Evolutionary conservation across 306 rosid genomes (phyloP).

Genomic region (Elaeagnus macrophylla): DNA sequence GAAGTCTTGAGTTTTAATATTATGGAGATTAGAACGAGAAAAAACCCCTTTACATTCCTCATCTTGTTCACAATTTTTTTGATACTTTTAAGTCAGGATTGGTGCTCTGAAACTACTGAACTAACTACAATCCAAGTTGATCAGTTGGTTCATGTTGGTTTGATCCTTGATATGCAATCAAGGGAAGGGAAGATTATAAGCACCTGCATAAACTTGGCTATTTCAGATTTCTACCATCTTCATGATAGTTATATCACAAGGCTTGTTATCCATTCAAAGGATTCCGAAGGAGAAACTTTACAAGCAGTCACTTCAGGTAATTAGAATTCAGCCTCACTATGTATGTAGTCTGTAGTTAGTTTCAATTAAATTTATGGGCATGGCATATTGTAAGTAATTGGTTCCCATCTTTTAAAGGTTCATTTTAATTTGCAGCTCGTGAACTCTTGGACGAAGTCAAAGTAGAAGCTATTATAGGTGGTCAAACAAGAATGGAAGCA

Average conservation of each 20-base stretch:
- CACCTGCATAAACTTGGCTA: constrained; percentile 3
- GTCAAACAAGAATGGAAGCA: constrained; percentile 17
- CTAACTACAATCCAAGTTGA: neutral
- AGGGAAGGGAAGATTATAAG: constrained; percentile 12
- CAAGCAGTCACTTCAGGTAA: constrained; percentile 5
- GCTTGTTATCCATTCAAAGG: constrained; percentile 3
- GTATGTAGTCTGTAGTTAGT: too few species aligned
- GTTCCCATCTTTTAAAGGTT: neutral
- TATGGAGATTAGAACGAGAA: too few species aligned
- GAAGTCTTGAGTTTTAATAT: too few species aligned
- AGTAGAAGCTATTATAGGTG: constrained; percentile 16
- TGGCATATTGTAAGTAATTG: too few species aligned
- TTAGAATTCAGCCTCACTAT: neutral
- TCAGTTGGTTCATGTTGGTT: constrained; percentile 1
- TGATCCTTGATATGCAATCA: constrained; percentile 11
- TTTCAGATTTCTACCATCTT: constrained; percentile 13
- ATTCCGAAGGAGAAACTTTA: constrained; percentile 13
- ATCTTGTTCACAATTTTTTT: too few species aligned
- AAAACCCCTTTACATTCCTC: too few species aligned
- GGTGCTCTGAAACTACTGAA: too few species aligned
- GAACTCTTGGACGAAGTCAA: constrained; percentile 6
- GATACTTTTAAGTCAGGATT: too few species aligned
- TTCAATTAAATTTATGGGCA: too few species aligned
- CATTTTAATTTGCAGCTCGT: constrained; percentile 11
- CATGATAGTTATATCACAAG: constrained; percentile 12